Base-by-base conservation (phyloP, 305 asterid genomes). In the Fraxinus floribunda region DNA sequence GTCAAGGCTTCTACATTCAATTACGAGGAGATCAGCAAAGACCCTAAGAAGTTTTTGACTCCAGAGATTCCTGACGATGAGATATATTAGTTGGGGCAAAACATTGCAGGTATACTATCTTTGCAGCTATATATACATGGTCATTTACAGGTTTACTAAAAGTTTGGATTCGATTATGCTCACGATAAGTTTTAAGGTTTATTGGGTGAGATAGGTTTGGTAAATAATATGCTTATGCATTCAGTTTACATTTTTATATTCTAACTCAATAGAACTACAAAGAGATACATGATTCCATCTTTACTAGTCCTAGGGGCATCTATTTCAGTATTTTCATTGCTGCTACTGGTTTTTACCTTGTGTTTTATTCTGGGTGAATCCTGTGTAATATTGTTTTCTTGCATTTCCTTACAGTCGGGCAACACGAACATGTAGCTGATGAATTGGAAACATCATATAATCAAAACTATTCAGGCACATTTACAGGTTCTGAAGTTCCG, bases 61-160 rank as follows among this genome's bases (percentile, higher is more conserved):
- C 99, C 98, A 16, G 97, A 96, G 7, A 94, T 94, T 82, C 97
- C 97, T 55, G 97, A 94, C 82, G 97, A 94, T 70, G 98, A 96
- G 89, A 90, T 96, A 78, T 95, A 91, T 88, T 95, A 93, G 90
- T 78, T 49, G 60, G 76, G 30, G 24, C 81, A 78, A 80, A 68
- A 57, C 26, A 35, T 83, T 78, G 57, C 86, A 87, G 88, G 91
- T 87, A 82, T 24, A 75, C 81, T 30, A 32, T 81, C 32, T 78
- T 81, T 62, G 66, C 9, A 0, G 66, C 66, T 55, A 15, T 55
- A 41, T 2, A 41, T 52, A 52, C 62, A 15, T 15, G 20, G 49
- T 15, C 49, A 41, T 41, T 41, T 10, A 41, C 49, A 10, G 11
- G 11, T 41, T 41, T 41, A 41, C 15, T 10, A 41, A 11, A 9